These are phyloP conservation scores for Vaccinium macrocarpon DNA, from an alignment of 148 eudicot genomes.

Conservation along the genomic window DNA sequence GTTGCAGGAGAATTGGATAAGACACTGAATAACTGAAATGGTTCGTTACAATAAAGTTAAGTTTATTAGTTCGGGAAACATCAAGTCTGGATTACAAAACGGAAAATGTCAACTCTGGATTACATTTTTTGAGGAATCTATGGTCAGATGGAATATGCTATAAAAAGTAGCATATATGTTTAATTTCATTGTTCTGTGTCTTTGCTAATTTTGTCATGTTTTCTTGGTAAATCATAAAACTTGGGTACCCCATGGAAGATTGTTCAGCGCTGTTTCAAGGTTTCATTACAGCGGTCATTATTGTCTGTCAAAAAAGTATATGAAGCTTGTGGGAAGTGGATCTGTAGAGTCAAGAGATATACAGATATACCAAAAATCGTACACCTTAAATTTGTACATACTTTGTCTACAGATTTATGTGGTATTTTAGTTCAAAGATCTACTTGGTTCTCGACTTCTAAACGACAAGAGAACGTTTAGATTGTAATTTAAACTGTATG, in stretches of 20 bases:
- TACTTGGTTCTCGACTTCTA: not conserved
- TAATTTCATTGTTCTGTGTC: not conserved
- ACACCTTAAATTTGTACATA: not conserved
- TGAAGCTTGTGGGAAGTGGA: not conserved
- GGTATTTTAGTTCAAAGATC: not conserved
- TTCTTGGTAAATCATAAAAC: not conserved
- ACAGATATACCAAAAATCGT: not conserved
- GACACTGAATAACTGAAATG: not conserved
- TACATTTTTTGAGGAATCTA: not conserved
- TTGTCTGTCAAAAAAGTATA: not conserved
- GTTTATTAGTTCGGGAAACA: not conserved
- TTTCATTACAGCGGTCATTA: not conserved
- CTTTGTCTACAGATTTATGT: not conserved
- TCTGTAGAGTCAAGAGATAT: not conserved
- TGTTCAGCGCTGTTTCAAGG: not conserved
- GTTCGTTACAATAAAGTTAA: not conserved
- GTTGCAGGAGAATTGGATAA: constrained; percentile 26
- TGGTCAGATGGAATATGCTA: not conserved
- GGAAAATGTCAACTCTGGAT: no score
- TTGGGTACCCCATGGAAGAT: not conserved
- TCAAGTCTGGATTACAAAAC: not conserved
- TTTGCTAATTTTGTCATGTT: not conserved
- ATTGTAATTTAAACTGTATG: not conserved
- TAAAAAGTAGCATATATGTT: not conserved
- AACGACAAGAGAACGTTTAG: not conserved